Base-by-base conservation (phyloP, 495 filamentous ascomycete genomes). In the Cercophora sp. region DNA sequence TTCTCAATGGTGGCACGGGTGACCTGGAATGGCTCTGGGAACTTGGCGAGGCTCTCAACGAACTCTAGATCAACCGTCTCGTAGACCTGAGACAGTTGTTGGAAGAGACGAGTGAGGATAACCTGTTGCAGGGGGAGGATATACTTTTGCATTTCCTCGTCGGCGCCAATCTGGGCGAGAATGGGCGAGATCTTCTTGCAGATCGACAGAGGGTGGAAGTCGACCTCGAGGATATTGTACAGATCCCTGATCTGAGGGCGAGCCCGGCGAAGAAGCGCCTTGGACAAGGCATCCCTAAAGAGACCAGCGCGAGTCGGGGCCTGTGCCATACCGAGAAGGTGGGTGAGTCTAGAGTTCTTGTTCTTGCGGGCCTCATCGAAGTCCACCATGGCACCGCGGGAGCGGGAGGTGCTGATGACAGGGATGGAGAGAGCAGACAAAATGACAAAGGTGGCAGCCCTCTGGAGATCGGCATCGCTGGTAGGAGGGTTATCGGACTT, bases 131-230 rank as follows among this genome's bases (percentile, higher is more conserved):
- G 79, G 50, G 93, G 93, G 42, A 85, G 67, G 55, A 98, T 85
- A 66, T 98, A 98, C 71, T 91, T 93, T 73, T 92, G 84, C 91
- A 98, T 93, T 64, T 97, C 92, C 32, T 88, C 80, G 61, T 98
- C 93, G 52, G 85, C 84, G 56, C 93, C 93, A 66, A 98, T 96
- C 78, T 97, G 80, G 65, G 85, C 79, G 16, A 98, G 78, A 61
- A 98, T 96, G 35, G 93, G 93, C 19, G 92, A 96, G 48, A 98
- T 96, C 82, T 96, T 97, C 73, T 94, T 86, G 85, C 93, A 98
- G 69, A 98, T 98, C 22, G 91, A 96, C 36, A 97, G 81, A 35
- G 93, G 93, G 68, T 98, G 93, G 80, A 98, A 98, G 70, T 98
- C 92, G 48, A 96, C 91, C 74, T 98, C 93, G 23, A 98, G 83